Base-by-base conservation (phyloP, 768 basidiomycete species). In the Tylopilus felleus region DNA sequence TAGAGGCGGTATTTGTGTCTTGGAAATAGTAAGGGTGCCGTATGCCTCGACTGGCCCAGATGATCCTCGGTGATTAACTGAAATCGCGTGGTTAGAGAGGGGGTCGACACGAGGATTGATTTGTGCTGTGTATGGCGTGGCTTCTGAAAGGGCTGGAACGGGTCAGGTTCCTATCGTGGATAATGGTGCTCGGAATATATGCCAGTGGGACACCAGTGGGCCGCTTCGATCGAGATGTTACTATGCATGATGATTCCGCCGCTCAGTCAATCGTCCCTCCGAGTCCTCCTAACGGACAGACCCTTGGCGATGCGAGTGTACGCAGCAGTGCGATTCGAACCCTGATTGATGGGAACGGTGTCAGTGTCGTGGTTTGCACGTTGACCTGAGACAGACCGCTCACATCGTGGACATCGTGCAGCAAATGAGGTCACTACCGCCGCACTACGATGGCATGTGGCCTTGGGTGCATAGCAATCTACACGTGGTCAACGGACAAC, bases 31-130 rank as follows among this genome's bases (percentile, higher is more conserved):
- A 33, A 39, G 51, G 36, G 43, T 47, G 54, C 36, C 43, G 55
- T 19, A 25, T 23, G 51, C 51, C 54, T 53, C 51, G 52, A 64
- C 58, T 52, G 39, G 49, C 50, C 56, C 48, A 55, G 45, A 52
- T 38, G 52, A 47, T 58, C 57, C 49, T 62, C 62, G 62, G 62
- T 59, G 36, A 65, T 65, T 63, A 65, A 53, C 31, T 48, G 33
- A 39, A 21, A 48, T 49, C 47, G 59, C 52, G 52, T 41, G 52
- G 44, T 29, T 44, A 8, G 33, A 52, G 38, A 21, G 38, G 25
- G 47, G 46, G 52, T 57, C 10, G 22, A 52, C 60, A 61, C 60
- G 63, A 62, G 63, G 53, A 27, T 21, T 36, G 28, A 50, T 44
- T 21, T 23, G 28, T 51, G 51, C 47, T 49, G 43, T 25, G 52